These are phyloP conservation scores for Pseudozyma sp. DNA, from an alignment of 1,284 basidiomycete species.

Conservation along the genomic window DNA sequence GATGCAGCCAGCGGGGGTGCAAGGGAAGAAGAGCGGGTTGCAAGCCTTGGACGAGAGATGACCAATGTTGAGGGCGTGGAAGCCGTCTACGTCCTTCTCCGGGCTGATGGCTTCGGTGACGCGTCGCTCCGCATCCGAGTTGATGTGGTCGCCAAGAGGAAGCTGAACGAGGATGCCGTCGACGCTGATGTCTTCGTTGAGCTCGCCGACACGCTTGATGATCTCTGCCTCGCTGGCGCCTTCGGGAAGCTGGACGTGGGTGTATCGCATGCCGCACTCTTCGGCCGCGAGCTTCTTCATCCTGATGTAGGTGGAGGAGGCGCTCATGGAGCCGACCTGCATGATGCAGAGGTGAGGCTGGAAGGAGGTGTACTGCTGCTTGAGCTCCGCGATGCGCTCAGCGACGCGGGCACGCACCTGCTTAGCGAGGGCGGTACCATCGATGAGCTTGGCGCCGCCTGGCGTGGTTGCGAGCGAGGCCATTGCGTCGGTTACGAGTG, in stretches of 20 bases:
- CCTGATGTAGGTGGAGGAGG: conserved; percentile 92
- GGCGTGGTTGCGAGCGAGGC: conserved; percentile 48
- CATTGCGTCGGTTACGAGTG: conserved; percentile 49
- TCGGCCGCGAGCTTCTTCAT: conserved; percentile 98
- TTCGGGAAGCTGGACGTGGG: conserved; percentile 79
- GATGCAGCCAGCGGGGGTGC: conserved; percentile 94
- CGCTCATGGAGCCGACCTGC: conserved; percentile 90
- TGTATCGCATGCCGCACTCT: conserved; percentile 90
- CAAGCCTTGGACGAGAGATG: conserved; percentile 90
- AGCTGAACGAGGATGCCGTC: conserved; percentile 96
- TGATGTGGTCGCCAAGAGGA: conserved; percentile 89
- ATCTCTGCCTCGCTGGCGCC: conserved; percentile 81
- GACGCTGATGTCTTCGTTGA: conserved; percentile 85
- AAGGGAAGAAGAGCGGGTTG: conserved; percentile 90
- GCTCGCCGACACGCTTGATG: conserved; percentile 79
- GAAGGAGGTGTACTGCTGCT: conserved; percentile 80
- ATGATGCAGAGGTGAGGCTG: conserved; percentile 90
- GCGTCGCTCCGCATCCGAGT: conserved; percentile 83
- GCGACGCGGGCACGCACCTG: conserved; percentile 70
- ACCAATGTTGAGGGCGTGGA: conserved; percentile 99
- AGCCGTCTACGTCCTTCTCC: conserved; percentile 98
- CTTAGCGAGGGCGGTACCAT: conserved; percentile 90
- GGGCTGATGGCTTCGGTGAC: conserved; percentile 95
- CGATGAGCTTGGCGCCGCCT: conserved; percentile 75
- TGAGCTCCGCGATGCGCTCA: conserved; percentile 52